Percentiles rank a stretch among this genome's conserved stretches.
These are phyloP conservation scores for Alternaria triticina DNA, from an alignment of 2,329 filamentous ascomycete species.

Conservation along the genomic window DNA sequence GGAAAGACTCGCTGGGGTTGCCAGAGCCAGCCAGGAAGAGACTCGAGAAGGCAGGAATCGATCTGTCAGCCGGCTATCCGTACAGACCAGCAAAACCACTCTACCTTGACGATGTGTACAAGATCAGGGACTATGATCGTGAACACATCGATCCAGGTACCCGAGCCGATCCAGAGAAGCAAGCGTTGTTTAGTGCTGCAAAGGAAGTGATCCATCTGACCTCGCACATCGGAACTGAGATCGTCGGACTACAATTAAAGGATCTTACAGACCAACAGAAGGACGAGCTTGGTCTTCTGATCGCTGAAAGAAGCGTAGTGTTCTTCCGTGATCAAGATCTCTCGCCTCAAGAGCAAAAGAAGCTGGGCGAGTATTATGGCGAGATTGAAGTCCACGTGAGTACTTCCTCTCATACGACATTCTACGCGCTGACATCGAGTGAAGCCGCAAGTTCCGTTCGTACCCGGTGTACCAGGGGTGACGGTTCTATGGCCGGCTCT, in stretches of 20 bases:
- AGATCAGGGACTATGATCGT: constrained; percentile 61
- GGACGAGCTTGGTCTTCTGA: constrained; percentile 56
- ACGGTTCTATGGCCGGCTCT: constrained; percentile 75
- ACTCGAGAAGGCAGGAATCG: constrained; percentile 71
- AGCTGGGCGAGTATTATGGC: constrained; percentile 44
- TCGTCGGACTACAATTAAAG: constrained; percentile 55
- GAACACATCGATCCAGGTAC: constrained; percentile 44
- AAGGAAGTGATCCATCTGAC: constrained; percentile 53
- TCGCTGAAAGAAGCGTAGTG: constrained; percentile 53
- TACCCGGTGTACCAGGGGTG: constrained; percentile 68
- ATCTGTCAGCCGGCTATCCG: constrained; percentile 73
- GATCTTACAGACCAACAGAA: constrained; percentile 56
- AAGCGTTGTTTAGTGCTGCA: constrained; percentile 41
- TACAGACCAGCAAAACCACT: constrained; percentile 72
- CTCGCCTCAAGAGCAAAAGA: constrained; percentile 39
- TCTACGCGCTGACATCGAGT: not conserved
- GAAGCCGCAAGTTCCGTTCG: constrained; percentile 73
- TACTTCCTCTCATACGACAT: not conserved
- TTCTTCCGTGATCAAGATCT: constrained; percentile 60
- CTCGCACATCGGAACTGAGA: constrained; percentile 47
- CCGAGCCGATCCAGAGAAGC: constrained; percentile 61
- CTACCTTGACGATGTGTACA: constrained; percentile 72
- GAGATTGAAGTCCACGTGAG: constrained; percentile 72
- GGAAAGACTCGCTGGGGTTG: constrained; percentile 69
- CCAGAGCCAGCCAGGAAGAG: constrained; percentile 64